Conservation (phyloP, 1,139 yeast genomes). For the Insectozyma bohioensis region DNA sequence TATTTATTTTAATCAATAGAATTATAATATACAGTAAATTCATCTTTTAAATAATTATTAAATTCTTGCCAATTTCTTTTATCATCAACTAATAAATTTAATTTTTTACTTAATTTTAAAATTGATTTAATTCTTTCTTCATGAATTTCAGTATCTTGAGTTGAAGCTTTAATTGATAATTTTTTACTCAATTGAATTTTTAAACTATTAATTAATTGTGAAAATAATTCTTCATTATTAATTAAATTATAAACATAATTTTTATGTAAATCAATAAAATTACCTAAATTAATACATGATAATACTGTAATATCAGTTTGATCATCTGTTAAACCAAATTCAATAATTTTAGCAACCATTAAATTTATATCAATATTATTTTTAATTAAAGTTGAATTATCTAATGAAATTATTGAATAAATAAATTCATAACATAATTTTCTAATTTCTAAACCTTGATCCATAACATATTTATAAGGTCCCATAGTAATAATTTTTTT, state of each 20-base stretch:
- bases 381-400: constrained; percentile 21
- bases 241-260: constrained; percentile 15
- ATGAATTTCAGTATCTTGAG: constrained; percentile 32
- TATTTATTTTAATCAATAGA: constrained; percentile 22
- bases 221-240: constrained; percentile 20
- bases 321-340: constrained; percentile 35
- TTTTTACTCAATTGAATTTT: constrained; percentile 34
- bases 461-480: constrained; percentile 81
- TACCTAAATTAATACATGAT: constrained; percentile 34
- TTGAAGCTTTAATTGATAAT: constrained; percentile 40
- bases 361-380: constrained; percentile 21
- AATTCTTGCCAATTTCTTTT: constrained; percentile 12
- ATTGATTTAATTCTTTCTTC: constrained; percentile 18
- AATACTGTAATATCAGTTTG: constrained; percentile 42
- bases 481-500: constrained; percentile 79
- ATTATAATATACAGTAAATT: constrained; percentile 14
- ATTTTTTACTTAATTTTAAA: constrained; percentile 15
- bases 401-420: constrained; percentile 48
- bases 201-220: constrained; percentile 23
- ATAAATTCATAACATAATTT: constrained; percentile 73
- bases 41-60: constrained; percentile 9
- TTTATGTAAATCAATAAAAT: constrained; percentile 26
- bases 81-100: constrained; percentile 11
- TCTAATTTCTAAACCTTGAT: constrained; percentile 74
- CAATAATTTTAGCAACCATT: constrained; percentile 29